Base-by-base conservation (phyloP, 2,329 filamentous ascomycete species). In the Thermoascus crustaceus region DNA sequence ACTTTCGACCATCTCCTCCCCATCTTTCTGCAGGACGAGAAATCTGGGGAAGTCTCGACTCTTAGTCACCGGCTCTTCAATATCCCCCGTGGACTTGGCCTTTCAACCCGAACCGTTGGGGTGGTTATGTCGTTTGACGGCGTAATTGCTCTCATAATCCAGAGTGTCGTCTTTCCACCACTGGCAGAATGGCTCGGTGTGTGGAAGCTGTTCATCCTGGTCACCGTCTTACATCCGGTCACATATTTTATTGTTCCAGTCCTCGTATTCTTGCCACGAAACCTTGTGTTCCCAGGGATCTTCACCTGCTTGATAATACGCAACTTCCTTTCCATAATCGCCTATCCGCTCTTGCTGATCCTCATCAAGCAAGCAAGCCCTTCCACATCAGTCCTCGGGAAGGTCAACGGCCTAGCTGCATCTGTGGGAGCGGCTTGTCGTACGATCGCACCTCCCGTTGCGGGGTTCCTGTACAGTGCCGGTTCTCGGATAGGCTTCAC, bases 1-100 rank as follows among this genome's bases (percentile, higher is more conserved):
- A 87, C 83, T 0, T 95, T 85, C 61, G 89, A 95, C 53, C 85
- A 94, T 55, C 73, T 95, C 1, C 71, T 94, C 35, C 88, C 88
- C 5, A 94, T 95, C 40, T 95, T 94, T 63, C 77, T 94, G 34
- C 87, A 95, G 57, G 87, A 94, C 49, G 54, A 66, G 30, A 58
- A 65, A 26, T 55, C 65, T 4, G 44, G 61, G 16, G 41, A 47
- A 1, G 42, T 47, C 13, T 42, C 51, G 16, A 46, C 39, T 50
- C n/a, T 50, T 53, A 26, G 38, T 18, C 35, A 43, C 35, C 48
- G 71, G 61, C 46, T 65, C 57, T 66, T 83, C 25, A 71, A 73
- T 52, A 75, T 75, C 7, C 56, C 71, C 0, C 80, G 81, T 30
- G 81, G 81, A 4, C 65, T 85, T 2, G 81, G 80, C 2, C 67